Percentiles rank a stretch among this genome's conserved stretches.
Conservation (phyloP, 2,329 filamentous ascomycete genomes). For the Fusarium sarcochroum region DNA sequence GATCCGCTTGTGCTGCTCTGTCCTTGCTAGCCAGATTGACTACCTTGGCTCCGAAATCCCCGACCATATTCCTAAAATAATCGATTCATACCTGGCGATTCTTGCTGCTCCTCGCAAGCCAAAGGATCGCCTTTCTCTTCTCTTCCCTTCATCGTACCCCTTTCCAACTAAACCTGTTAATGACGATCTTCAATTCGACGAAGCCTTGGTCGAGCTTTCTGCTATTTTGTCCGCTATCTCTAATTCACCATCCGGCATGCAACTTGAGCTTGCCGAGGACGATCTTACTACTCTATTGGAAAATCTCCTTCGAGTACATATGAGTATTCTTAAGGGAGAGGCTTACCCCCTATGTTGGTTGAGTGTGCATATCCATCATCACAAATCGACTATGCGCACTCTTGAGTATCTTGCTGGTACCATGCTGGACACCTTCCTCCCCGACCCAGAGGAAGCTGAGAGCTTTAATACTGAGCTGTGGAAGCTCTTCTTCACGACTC, state of each 20-base stretch:
- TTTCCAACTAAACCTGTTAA: conserved; percentile 82
- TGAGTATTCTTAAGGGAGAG: conserved; percentile 89
- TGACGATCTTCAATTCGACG: conserved; percentile 78
- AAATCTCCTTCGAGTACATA: conserved; percentile 85
- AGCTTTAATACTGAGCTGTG: conserved; percentile 93
- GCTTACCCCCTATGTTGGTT: conserved; percentile 93
- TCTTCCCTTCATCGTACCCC: conserved; percentile 92
- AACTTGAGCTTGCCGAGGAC: conserved; percentile 80
- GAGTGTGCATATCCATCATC: conserved; percentile 92
- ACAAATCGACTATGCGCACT: conserved; percentile 88
- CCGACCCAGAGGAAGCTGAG: conserved; percentile 91
- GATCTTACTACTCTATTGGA: conserved; percentile 83
- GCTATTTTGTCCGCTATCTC: conserved; percentile 88
- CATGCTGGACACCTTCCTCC: conserved; percentile 86
- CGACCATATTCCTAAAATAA: conserved; percentile 90
- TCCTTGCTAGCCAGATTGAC: conserved; percentile 87
- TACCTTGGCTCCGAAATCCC: conserved; percentile 85
- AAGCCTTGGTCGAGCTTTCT: conserved; percentile 89
- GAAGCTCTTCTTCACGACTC: conserved; percentile 91
- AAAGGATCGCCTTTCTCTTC: conserved; percentile 81
- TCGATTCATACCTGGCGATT: conserved; percentile 88
- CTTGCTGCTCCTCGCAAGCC: conserved; percentile 67
- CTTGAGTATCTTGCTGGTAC: conserved; percentile 86
- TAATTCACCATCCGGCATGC: conserved; percentile 77
- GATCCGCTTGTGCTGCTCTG: conserved; percentile 91